Base-by-base conservation (phyloP, 2,329 filamentous ascomycete genomes). In the Colletotrichum falcatum region DNA sequence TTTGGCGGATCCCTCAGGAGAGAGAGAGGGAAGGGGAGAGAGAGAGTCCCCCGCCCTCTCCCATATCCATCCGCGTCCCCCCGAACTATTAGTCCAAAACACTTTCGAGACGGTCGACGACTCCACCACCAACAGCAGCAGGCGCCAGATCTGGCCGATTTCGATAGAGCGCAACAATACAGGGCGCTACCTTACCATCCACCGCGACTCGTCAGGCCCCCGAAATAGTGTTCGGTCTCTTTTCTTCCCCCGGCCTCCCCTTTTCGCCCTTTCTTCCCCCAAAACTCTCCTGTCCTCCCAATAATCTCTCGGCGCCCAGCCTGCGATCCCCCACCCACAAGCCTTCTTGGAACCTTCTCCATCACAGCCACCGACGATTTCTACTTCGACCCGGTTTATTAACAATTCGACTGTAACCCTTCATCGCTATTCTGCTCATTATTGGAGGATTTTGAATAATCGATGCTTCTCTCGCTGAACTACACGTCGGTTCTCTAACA, bases 251-350 rank as follows among this genome's bases (percentile, higher is more conserved):
- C 56, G 63, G 61, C 54, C 49, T 59, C 61, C 63, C 58, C 49
- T 55, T 69, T 26, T 55, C 63, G 58, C 69, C 61, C 66, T 42
- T 33, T 44, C 44, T 39, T 51, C 51, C 39, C 56, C 70, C 66
- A 66, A 58, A 37, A 48, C 28, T 39, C 28, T 55, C 53, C 44
- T 20, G 33, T 37, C 62, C 66, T 66, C 66, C 61, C 28, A 72
- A 54, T 42, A 71, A 70, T 66, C 55, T 72, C 71, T 74, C 71
- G 74, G 74, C 74, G 74, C 74, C 74, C 66, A 74, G 74, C 66
- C 73, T 74, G 67, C 65, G 72, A 75, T 74, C 73, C 66, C 72
- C 61, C 72, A 67, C 71, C 59, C 56, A 48, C 65, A 68, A 61
- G 65, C 67, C 72, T 63, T 70, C 55, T 54, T 67, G 62, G 63